Base-by-base conservation (phyloP, 345 rosid genomes). In the Eucalyptus erythrocorys region DNA sequence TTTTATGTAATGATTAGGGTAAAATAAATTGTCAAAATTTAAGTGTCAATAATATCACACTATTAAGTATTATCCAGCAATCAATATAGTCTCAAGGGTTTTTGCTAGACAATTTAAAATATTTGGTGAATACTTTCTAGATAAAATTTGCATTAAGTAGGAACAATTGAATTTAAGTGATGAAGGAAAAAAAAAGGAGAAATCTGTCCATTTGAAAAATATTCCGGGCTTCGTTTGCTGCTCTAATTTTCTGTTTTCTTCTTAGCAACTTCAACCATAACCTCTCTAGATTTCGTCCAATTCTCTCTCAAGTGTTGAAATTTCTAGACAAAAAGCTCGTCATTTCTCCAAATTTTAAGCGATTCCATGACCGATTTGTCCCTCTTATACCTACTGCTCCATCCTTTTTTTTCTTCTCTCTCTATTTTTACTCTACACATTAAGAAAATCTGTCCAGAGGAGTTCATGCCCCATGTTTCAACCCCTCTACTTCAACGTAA, bases 381-480 rank as follows among this genome's bases (percentile, higher is more conserved):
- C 68, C 68, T 27, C 68, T 59, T 27, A 12, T 59, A 12, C 16
- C 27, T 59, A 27, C 12, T 27, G 32, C 68, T 59, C 68, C n/a
- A 27, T 59, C 32, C 24, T 51, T 51, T 51, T 51, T 59, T 59
- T 59, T 59, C 13, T 57, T 57, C 13, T 11, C 8, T 59, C 68
- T 59, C 8, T 12, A 0, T 59, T 59, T 59, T 59, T 59, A 27
- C 16, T 13, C 68, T 5, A 7, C 32, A 57, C 64, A 2, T 57
- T 30, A 57, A 95, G 92, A 99, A 98, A 92, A 88, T 97, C 87
- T 97, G 97, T 86, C 90, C 96, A 87, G 99, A 98, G 90, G 98
- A 99, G 37, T 98, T 98, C 93, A 97, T 96, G 91, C 96, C 98
- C 16, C 97, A 94, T 80, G 99, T 50, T 17, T 50, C 99, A 6